Base-by-base conservation (phyloP, 441 rosid genomes). In the Mallotus repandus region DNA sequence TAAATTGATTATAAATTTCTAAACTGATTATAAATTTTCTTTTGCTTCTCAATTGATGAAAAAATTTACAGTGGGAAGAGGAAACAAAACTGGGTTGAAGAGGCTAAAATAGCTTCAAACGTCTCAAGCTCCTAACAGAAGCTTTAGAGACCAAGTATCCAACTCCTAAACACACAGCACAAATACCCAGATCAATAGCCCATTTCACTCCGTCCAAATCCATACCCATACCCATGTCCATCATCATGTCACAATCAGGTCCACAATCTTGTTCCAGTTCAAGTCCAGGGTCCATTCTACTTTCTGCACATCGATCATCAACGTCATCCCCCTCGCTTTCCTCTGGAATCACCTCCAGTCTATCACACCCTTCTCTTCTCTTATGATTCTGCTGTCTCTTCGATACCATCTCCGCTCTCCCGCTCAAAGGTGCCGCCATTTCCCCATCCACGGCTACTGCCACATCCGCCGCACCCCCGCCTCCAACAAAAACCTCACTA, bases 141-240 rank as follows among this genome's bases (percentile, higher is more conserved):
- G 92, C 90, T 79, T 79, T 89, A 5, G 97, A 87, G 58, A 88
- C 92, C 77, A 88, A 81, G 59, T 74, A 88, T 4, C 98, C 99
- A 8, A 93, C 86, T 9, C 96, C 92, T 35, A 94, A 82, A 70
- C 96, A 91, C 84, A 89, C 60, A 12, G 88, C 92, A 96, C 92
- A 91, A 79, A 91, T 69, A 62, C 95, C 98, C 60, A 95, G 80
- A 77, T 95, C 95, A 68, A 93, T 83, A 68, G 95, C 96, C 98
- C 96, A 93, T 32, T 81, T 79, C 61, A 87, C 81, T 15, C 85
- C 86, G 2, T 89, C 91, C 74, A 79, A 63, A 56, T 89, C 88
- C 68, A 74, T 61, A 72, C 86, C 87, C 81, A 74, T 67, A 72
- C 86, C 88, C 32, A 29, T 29, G 32, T 29, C 32, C 32, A 29